Evolutionary conservation across 2,329 filamentous ascomycete species (phyloP), one percentile per base, ranked within the genome.

Genomic region (Chalara sp.): DNA sequence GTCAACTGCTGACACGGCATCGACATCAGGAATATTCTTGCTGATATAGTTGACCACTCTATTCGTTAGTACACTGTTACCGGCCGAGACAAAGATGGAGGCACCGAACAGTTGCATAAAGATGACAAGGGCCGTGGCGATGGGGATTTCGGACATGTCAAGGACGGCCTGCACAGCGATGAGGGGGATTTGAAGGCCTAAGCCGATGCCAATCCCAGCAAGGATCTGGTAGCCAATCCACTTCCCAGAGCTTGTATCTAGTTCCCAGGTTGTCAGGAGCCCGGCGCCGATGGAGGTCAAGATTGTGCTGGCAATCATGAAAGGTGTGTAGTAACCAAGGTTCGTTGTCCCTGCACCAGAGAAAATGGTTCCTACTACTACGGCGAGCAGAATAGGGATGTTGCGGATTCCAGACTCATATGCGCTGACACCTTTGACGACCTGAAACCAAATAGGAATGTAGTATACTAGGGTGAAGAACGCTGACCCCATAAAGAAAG

Each of bases 161-260:
- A 67, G 54, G 3, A 63, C 60, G 6, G 57, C 59, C 46, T 66
- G 63, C 1, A 61, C 57, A 12, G 63, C 63, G 6, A 55, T 57
- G 35, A 60, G 59, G 4, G 56, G 58, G 56, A 62, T 59, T 37
- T 66, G 62, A 5, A 61, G 61, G 6, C 56, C 60, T 43, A 63
- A 57, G 8, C 63, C 63, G 12, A 63, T 59, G 7, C 63, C 63
- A 1, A 56, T 51, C 1, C 53, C 54, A 5, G 55, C 53, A 8
- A 66, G 30, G 3, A 65, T 54, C 29, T 60, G 41, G 46, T 74
- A 79, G 6, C 74, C 75, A 41, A 78, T 73, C 74, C 75, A 78
- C 37, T 68, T 67, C 8, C 62, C 68, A 1, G 66, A 64, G 1
- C 66, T 58, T 74, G 74, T 59, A 4, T 49, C 31, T 2, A 29